Base-by-base conservation (phyloP, 1,284 basidiomycete species). In the Schizophyllum commune region DNA sequence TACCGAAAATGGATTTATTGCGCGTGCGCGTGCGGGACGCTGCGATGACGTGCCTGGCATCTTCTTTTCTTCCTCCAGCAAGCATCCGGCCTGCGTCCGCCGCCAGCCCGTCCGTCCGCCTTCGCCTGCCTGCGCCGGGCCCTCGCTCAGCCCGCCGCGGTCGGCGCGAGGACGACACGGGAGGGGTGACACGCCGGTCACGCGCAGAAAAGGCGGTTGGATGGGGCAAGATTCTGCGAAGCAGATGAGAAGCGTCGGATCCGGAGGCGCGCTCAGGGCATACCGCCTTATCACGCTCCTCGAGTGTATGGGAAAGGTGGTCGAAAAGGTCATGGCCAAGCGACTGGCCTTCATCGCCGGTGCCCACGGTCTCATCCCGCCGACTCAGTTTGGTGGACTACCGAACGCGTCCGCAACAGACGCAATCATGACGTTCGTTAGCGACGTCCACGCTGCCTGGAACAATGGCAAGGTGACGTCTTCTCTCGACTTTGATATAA, bases 401-500 rank as follows among this genome's bases (percentile, higher is more conserved):
- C 33, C 56, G 20, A 57, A 57, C 56, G 33, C 15, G 15, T 57
- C 56, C 21, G 33, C 56, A 7, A 57, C 32, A 7, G 56, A 57
- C 32, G 56, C 56, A 15, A 9, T 57, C 9, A 19, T 57, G 11
- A 55, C 54, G 54, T 21, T 55, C 54, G 21, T 20, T 9, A 15
- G 21, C 54, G 54, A 55, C 20, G 33, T 57, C 13, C 21, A 57
- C 13, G 56, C 56, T 8, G 56, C 56, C 7, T 58, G 57, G 57
- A 58, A 58, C 22, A 15, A 52, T 39, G 47, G 21, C n/a, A 58
- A 58, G 27, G 57, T 58, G 7, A 52, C 39, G 11, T 58, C 57
- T 13, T n/a, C 57, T 11, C 39, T n/a, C n/a, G n/a, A n/a, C n/a
- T n/a, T 59, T 20, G 58, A 59, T 27, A 58, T 58, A 15, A 58